Conservation (phyloP, 257 asterid genomes). For the Nicotiana tomentosiformis region DNA sequence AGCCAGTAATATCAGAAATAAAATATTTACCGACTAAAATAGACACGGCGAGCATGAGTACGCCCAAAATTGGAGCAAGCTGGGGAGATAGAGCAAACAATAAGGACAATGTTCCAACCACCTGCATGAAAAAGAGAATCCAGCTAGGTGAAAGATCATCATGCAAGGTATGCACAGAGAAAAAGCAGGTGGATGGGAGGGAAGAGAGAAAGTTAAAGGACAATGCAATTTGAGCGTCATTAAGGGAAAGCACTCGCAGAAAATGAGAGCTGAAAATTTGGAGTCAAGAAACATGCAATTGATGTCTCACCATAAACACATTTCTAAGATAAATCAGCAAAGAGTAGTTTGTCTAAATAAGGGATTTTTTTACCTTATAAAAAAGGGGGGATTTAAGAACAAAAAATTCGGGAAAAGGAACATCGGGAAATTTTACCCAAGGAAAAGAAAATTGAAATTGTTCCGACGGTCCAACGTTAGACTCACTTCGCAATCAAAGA, state of each 20-base stretch:
- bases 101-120: conserved; percentile 76
- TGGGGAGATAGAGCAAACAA: conserved; percentile 72
- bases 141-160: conserved; percentile 9
- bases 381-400: neutral
- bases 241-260: neutral
- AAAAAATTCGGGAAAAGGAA: neutral
- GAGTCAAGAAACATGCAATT: neutral
- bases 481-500: conserved; percentile 5
- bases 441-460: neutral
- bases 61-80: conserved; percentile 88
- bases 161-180: conserved; percentile 12
- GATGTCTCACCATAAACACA: neutral
- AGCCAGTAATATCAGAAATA: conserved; percentile 5
- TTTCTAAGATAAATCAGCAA: neutral
- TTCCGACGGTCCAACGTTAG: neutral
- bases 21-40: conserved; percentile 66
- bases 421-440: neutral
- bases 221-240: neutral
- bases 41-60: conserved; percentile 82
- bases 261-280: neutral
- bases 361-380: neutral
- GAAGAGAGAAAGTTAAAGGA: neutral
- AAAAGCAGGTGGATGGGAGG: conserved; percentile 8
- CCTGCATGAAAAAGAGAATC: conserved; percentile 44
- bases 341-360: neutral